phyloP scores from a whole-genome alignment of 1,139 yeast species.

The Diutina catenulata region DNA sequence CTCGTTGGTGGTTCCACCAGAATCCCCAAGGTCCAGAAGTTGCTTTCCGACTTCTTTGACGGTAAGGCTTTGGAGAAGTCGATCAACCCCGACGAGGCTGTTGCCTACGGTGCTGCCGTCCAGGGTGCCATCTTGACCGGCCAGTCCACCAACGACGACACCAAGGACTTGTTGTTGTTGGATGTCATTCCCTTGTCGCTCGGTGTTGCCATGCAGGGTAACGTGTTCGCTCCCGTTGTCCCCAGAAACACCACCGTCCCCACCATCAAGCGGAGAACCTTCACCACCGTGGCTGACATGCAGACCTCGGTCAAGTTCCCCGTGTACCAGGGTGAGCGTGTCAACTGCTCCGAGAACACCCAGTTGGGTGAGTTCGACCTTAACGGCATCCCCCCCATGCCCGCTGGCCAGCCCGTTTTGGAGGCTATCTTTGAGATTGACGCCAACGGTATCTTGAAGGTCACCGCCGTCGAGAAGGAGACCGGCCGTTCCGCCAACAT shows the following conservation, averaged over 20 bases:
- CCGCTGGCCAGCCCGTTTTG: conserved; percentile 99
- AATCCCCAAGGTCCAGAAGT: conserved; percentile 29
- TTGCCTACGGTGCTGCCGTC: conserved; percentile 97
- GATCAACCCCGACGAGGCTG: conserved; percentile 51
- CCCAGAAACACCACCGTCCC: conserved; percentile 99
- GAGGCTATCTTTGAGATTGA: conserved; percentile 99
- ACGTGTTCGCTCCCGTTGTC: conserved; percentile 96
- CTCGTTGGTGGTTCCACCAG: conserved; percentile 32
- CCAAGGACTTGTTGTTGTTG: conserved; percentile 93
- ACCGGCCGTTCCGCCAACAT: conserved; percentile 99
- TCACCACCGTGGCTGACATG: conserved; percentile 99
- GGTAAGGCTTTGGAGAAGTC: conserved; percentile 38
- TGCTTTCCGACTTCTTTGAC: conserved; percentile 28
- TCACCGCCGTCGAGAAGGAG: conserved; percentile 97
- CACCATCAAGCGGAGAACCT: conserved; percentile 98
- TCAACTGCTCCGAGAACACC: conserved; percentile 98
- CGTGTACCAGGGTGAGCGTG: conserved; percentile 99
- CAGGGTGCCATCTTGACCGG: conserved; percentile 99
- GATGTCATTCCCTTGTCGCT: conserved; percentile 98
- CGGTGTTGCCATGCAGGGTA: conserved; percentile 99
- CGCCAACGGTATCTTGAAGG: conserved; percentile 99
- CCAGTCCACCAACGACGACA: conserved; percentile 86
- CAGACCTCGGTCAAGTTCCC: conserved; percentile 99
- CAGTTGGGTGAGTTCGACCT: conserved; percentile 99
- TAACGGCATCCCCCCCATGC: conserved; percentile 98